These are phyloP conservation scores for thale cress (Arabidopsis thaliana) DNA, from an alignment of 345 rosid genomes.

Conservation along the genomic window TAIR10.1 NC_003070.9:25726501-25727000, in stretches of 20 bases:
- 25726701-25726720: slow-evolving; percentile 28
- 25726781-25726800: slow-evolving; percentile 48
- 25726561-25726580: slow-evolving; percentile 63
- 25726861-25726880: slow-evolving; percentile 51
- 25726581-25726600: slow-evolving; percentile 44
- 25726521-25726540: slow-evolving; percentile 46
- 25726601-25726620: slow-evolving; percentile 63
- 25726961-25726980: background rate
- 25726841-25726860: slow-evolving; percentile 27
- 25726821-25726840: slow-evolving; percentile 9
- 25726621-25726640: slow-evolving; percentile 88
- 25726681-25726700: slow-evolving; percentile 36
- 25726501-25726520: slow-evolving; percentile 75
- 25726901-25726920: slow-evolving; percentile 65
- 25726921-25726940: slow-evolving; percentile 77
- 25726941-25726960: slow-evolving; percentile 87
- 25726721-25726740: slow-evolving; percentile 21
- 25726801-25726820: slow-evolving; percentile 38
- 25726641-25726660: slow-evolving; percentile 81
- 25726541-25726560: slow-evolving; percentile 42
- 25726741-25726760: slow-evolving; percentile 33
- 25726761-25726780: slow-evolving; percentile 41
- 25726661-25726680: slow-evolving; percentile 67
- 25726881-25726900: slow-evolving; percentile 59
- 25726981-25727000: slow-evolving; percentile 33